Base-by-base conservation (phyloP, 805 yeast species). In the Brettanomyces custersianus region DNA sequence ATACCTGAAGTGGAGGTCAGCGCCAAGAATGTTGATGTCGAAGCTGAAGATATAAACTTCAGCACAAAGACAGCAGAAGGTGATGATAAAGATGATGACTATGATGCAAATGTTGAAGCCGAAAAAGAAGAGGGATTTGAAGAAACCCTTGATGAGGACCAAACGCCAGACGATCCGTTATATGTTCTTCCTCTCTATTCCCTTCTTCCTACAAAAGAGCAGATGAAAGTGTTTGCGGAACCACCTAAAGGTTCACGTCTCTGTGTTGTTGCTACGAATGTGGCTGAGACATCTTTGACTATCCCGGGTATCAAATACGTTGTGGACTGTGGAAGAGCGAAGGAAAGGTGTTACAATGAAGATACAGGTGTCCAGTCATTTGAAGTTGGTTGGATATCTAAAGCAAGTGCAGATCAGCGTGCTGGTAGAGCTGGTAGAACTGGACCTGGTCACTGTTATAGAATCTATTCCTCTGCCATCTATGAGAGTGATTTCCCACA, bases 391-490 rank as follows among this genome's bases (percentile, higher is more conserved):
- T 92, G 96, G 96, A 68, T 88, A 4, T 81, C 95, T 32, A 87
- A 92, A 49, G 99, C 99, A 2, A 81, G 95, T 40, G 90, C 97
- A 0, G 92, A 77, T 46, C 99, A 92, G 65, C 72, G 99, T 63
- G 63, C 59, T 15, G 60, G 60, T 43, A 72, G 96, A 63, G 95
- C 95, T 8, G 96, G 96, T 24, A 74, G 96, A 66, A 85, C 95
- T 0, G 98, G 97, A 0, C 96, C 98, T 0, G 99, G 99, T 40
- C 97, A 92, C 52, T 85, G 96, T 55, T 92, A 92, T 55, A 66
- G 98, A 41, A 58, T 92, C 11, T 92, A 69, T 50, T 90, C 97
- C 0, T 88, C 97, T 12, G 98, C 98, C 2, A 82, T 94, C 6
- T 92, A 67, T 55, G 96, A 92, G 53, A 73, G 77, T 42, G 92